Evolutionary conservation across 2,329 filamentous ascomycete genomes (phyloP), one percentile per base, ranked within the genome.

Genomic region (Epichloe glyceriae): DNA sequence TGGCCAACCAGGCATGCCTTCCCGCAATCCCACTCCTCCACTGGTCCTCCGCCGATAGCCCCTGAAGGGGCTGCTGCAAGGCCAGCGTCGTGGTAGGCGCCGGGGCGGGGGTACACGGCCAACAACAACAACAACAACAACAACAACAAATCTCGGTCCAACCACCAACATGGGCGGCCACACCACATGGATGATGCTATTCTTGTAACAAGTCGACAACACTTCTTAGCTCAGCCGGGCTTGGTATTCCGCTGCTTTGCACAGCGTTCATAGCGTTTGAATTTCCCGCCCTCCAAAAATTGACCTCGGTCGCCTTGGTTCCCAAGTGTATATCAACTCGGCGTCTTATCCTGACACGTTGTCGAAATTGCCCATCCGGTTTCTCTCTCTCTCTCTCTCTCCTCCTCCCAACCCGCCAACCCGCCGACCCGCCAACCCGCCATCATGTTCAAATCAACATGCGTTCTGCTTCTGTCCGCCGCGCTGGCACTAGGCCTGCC

Each of bases 381-480:
- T n/a, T n/a, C n/a, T n/a, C n/a, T n/a, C n/a, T n/a, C n/a, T n/a
- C n/a, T n/a, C n/a, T n/a, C n/a, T n/a, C n/a, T n/a, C n/a, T n/a
- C n/a, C n/a, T n/a, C n/a, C n/a, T n/a, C n/a, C n/a, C n/a, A n/a
- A n/a, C n/a, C n/a, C n/a, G n/a, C n/a, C n/a, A n/a, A n/a, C n/a
- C n/a, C n/a, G n/a, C n/a, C n/a, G n/a, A n/a, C n/a, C n/a, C n/a
- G n/a, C n/a, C n/a, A n/a, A 38, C 15, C 11, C 19, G 15, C 42
- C 47, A 59, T 41, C 46, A 69, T 69, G 67, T 57, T 69, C 52
- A 55, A 58, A 56, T 64, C 67, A 46, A 57, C 63, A 5, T 49
- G 67, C 30, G 37, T 69, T 53, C 33, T 65, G 50, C 56, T 69
- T 39, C 63, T 62, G 55, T 62, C 63, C 37, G 64, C 67, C 52